A percentile compares a stretch with the other conserved stretches of the same genome.
Conservation (phyloP, 2,329 filamentous ascomycete species). For the Phialophora macrospora region DNA sequence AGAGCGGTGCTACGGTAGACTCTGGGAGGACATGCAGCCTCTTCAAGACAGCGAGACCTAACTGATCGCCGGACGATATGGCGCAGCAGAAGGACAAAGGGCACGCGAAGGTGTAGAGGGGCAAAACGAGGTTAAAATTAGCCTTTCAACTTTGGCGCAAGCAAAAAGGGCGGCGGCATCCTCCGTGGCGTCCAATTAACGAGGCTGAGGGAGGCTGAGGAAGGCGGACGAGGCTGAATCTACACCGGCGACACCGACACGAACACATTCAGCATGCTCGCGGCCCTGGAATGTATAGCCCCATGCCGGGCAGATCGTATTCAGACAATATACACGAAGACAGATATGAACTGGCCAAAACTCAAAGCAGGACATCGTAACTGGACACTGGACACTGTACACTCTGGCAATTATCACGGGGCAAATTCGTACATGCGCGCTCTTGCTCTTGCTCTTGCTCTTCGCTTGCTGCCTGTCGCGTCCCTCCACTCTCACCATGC, state of each 20-base stretch:
- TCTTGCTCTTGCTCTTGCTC: constrained; percentile 1
- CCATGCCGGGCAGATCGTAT: constrained; percentile 15
- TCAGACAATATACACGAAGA: constrained; percentile 23
- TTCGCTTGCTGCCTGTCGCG: constrained; percentile 13
- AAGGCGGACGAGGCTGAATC: not conserved
- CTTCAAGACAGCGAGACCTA: not conserved
- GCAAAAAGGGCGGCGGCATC: not conserved
- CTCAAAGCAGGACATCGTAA: constrained; percentile 17
- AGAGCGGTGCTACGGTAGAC: not conserved
- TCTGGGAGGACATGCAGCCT: not conserved
- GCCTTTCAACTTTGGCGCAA: not conserved
- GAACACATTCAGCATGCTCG: not conserved
- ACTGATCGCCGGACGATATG: not conserved
- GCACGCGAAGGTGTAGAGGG: not conserved
- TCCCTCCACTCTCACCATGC: not conserved
- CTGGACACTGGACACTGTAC: constrained; percentile 11
- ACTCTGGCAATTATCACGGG: constrained; percentile 11
- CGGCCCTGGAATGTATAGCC: not conserved
- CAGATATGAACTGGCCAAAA: constrained; percentile 10
- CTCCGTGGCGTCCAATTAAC: not conserved
- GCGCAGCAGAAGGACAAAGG: not conserved
- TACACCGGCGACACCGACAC: not conserved
- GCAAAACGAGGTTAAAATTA: not conserved
- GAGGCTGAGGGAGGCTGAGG: not conserved
- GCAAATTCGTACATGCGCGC: constrained; percentile 16